Percentiles rank a stretch among this genome's conserved stretches.
Evolutionary conservation across 1,139 yeast species (phyloP).

Genomic region (Debaryomyces singareniensis): DNA sequence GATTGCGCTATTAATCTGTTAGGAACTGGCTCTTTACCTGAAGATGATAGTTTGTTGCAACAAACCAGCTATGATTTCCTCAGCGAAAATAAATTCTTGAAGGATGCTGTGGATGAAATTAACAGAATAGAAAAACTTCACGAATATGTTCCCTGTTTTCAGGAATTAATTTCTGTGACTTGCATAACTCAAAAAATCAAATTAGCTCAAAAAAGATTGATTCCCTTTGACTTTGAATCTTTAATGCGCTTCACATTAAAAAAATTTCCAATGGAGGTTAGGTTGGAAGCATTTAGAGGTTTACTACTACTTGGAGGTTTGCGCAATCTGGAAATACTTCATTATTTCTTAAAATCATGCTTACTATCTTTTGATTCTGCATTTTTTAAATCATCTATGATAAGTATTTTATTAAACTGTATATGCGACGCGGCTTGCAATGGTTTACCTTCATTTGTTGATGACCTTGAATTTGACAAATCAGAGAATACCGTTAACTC

Average conservation of each 20-base stretch:
- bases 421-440: slow-evolving; percentile 66
- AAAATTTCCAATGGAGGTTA: slow-evolving; percentile 44
- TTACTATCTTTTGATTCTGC: slow-evolving; percentile 48
- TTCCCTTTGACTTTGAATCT: slow-evolving; percentile 45
- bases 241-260: slow-evolving; percentile 47
- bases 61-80: too few species aligned
- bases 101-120: slow-evolving; percentile 40
- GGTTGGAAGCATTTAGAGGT: slow-evolving; percentile 67
- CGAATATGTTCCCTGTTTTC: slow-evolving; percentile 78
- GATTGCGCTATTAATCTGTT: slow-evolving; percentile 26
- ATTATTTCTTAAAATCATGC: slow-evolving; percentile 55
- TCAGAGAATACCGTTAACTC: too few species aligned
- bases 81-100: slow-evolving; percentile 21
- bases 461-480: slow-evolving; percentile 48
- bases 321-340: slow-evolving; percentile 52
- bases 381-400: slow-evolving; percentile 44
- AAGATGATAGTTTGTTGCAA: slow-evolving; percentile 9
- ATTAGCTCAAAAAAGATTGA: slow-evolving; percentile 53
- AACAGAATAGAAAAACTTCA: slow-evolving; percentile 76
- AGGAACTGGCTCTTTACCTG: slow-evolving; percentile 7
- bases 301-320: slow-evolving; percentile 72
- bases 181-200: slow-evolving; percentile 55
- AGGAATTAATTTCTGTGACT: slow-evolving; percentile 49
- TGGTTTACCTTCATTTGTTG: slow-evolving; percentile 49
- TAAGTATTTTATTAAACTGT: slow-evolving; percentile 42